Conservation (phyloP, 2,329 filamentous ascomycete species). For the Nothopassalora personata region DNA sequence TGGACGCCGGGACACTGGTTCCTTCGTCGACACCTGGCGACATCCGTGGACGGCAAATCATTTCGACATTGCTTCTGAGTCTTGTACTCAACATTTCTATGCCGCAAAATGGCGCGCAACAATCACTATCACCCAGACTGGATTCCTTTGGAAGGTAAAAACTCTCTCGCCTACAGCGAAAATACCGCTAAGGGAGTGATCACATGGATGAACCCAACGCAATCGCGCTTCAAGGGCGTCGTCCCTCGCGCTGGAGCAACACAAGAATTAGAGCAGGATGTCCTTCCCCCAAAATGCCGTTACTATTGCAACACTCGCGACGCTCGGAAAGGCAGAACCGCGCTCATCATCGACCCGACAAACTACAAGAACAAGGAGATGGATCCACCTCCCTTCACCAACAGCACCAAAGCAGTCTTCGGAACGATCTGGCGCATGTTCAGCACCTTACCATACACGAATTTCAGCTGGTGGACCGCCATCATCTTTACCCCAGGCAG, state of each 20-base stretch:
- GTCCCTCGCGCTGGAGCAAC: background rate
- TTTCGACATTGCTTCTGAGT: background rate
- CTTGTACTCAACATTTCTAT: background rate
- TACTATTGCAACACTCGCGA: background rate
- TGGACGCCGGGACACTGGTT: no score
- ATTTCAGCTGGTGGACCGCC: constrained; percentile 39
- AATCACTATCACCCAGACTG: background rate
- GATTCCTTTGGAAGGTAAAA: background rate
- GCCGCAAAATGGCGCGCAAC: background rate
- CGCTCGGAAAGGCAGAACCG: background rate
- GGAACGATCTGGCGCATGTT: constrained; percentile 43
- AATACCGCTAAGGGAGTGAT: background rate
- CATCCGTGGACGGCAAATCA: background rate
- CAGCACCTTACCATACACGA: constrained; percentile 7
- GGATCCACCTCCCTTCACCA: background rate
- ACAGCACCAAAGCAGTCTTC: background rate
- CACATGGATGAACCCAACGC: background rate
- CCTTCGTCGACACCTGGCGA: background rate
- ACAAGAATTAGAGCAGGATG: background rate
- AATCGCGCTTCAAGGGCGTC: background rate
- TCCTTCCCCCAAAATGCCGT: no score
- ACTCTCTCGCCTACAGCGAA: background rate
- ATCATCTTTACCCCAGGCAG: constrained; percentile 49
- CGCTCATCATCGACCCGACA: background rate
- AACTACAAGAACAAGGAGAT: background rate